Evolutionary conservation across 1,139 yeast species (phyloP), one percentile per base, ranked within the genome.

Genomic region (Citeromyces siamensis): DNA sequence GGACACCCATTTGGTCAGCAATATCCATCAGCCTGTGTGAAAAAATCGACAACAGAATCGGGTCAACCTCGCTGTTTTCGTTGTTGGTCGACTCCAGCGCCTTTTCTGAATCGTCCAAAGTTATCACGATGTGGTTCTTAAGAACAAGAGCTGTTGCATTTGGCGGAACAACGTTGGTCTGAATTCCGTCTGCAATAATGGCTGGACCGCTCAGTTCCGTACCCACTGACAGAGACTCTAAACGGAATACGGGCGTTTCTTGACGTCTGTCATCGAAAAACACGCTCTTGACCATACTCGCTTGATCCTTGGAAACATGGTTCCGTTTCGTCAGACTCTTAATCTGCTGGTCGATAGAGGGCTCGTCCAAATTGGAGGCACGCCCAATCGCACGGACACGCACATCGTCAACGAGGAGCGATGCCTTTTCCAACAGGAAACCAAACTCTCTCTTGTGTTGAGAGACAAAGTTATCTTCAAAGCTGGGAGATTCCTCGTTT

Each of bases 111-210:
- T 16, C 6, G 22, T 16, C 17, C 26, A 19, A n/a, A 6, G 17
- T 35, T 13, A 34, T 35, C 59, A 75, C 56, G 14, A 84, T 66
- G 42, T 78, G 86, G n/a, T 75, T 63, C 4, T 71, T 58, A 35
- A 82, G 60, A 17, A 83, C 62, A 0, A 67, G 62, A 1, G 94
- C 95, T n/a, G 57, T 52, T 1, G 84, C 68, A 37, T 64, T 57
- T 1, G 94, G 93, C 18, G 85, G 84, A 16, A 86, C 69, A 16
- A 86, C 68, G 44, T 85, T 76, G 0, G 96, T 86, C 55, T 86
- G 95, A 0, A 95, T 86, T 33, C 74, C 75, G 56, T 86, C 96
- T 16, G 86, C 77, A 41, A 86, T 67, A 45, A 86, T 73, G 0
- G 94, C 84, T 3, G 96, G 96, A 0, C 95, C 96, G 2, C 44